Percentiles rank a stretch among this genome's conserved stretches.
phyloP scores from a whole-genome alignment of 306 rosid species.

The Dryas drummondii region DNA sequence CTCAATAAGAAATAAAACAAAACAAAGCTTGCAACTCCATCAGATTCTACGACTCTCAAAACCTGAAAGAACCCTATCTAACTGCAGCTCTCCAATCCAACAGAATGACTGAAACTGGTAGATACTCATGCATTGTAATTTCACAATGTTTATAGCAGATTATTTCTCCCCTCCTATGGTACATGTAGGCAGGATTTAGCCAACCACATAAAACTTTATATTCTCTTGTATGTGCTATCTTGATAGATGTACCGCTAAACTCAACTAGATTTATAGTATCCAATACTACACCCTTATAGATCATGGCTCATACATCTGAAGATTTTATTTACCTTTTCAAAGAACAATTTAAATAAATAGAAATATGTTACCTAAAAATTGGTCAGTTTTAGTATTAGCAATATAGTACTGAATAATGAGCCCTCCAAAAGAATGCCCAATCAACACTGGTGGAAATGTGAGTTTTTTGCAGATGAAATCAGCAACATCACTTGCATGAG shows the following conservation, averaged over 20 bases:
- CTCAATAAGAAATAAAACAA: too few relatives aligned
- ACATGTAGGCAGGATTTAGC: background rate
- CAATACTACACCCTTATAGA: background rate
- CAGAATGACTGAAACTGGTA: too few relatives aligned
- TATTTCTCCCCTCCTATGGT: background rate
- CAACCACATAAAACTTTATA: background rate
- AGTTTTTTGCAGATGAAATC: conserved; percentile 55
- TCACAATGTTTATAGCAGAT: background rate
- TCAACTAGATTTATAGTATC: conserved; percentile 8
- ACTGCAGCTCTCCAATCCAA: too few relatives aligned
- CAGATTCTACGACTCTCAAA: too few relatives aligned
- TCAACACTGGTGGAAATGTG: conserved; percentile 60
- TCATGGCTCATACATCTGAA: background rate
- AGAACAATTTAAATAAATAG: conserved; percentile 7
- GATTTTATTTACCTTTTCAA: background rate
- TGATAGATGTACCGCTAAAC: too few relatives aligned
- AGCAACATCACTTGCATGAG: conserved; percentile 81
- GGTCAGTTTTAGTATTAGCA: conserved; percentile 46
- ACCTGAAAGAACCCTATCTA: too few relatives aligned
- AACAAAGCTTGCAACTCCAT: too few relatives aligned
- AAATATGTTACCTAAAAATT: conserved; percentile 43
- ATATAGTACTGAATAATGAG: conserved; percentile 76
- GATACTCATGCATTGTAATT: background rate
- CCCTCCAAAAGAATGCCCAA: conserved; percentile 94
- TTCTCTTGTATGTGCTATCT: too few relatives aligned